Percentiles rank a stretch among this genome's conserved stretches.
Evolutionary conservation across 2,329 filamentous ascomycete species (phyloP).

Genomic region (Fusarium camptoceras): DNA sequence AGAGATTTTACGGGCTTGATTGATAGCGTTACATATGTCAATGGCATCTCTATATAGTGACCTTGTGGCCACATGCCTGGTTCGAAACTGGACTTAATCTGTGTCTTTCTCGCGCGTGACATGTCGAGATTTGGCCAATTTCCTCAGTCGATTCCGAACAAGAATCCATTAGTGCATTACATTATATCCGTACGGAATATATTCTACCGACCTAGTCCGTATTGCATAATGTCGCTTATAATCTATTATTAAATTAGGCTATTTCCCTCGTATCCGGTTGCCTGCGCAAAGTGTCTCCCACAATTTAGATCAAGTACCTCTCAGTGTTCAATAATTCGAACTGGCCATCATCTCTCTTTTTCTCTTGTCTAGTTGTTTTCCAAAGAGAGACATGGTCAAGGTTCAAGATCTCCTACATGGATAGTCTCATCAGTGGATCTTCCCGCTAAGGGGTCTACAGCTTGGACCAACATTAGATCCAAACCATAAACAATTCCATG

Average conservation of each 20-base stretch:
- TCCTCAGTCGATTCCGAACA: too few species aligned
- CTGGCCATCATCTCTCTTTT: too few species aligned
- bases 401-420: not conserved
- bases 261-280: not conserved
- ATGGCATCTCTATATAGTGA: too few species aligned
- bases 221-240: not conserved
- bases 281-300: not conserved
- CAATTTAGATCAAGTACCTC: too few species aligned
- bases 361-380: too few species aligned
- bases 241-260: not conserved
- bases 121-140: too few species aligned
- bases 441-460: not conserved
- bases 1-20: too few species aligned
- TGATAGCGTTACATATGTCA: too few species aligned
- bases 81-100: too few species aligned
- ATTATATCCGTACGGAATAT: not conserved
- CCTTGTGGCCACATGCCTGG: too few species aligned
- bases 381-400: not conserved
- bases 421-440: not conserved
- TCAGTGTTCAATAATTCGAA: too few species aligned
- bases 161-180: accelerated
- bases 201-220: not conserved
- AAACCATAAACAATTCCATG: not conserved
- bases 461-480: not conserved
- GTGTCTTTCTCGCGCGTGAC: too few species aligned